phyloP scores from a whole-genome alignment of 352 stramenopile species.

The Phytophthora brassicae region DNA sequence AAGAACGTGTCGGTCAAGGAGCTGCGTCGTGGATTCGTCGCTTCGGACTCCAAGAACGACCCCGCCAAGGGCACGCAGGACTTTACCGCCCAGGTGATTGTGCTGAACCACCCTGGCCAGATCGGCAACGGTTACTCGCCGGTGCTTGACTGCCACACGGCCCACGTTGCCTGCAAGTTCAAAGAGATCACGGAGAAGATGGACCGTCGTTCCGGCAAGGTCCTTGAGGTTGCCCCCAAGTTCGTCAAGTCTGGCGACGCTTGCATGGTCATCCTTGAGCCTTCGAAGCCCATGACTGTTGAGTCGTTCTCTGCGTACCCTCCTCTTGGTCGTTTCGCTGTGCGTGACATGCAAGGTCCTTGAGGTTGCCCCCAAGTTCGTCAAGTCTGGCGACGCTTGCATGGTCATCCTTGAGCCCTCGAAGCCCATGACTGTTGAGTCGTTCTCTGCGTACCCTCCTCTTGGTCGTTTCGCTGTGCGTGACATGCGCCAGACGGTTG shows the following conservation, averaged over 20 bases:
- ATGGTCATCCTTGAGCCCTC: slow-evolving; percentile 94
- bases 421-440: slow-evolving; percentile 95
- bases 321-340: slow-evolving; percentile 93
- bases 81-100: slow-evolving; percentile 96
- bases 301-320: slow-evolving; percentile 98
- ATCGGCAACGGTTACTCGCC: slow-evolving; percentile 94
- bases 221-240: slow-evolving; percentile 93
- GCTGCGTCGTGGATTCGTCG: slow-evolving; percentile 93
- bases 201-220: slow-evolving; percentile 94
- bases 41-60: slow-evolving; percentile 93
- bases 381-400: slow-evolving; percentile 96
- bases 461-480: slow-evolving; percentile 96
- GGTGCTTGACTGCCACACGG: slow-evolving; percentile 97
- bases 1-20: slow-evolving; percentile 96
- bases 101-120: slow-evolving; percentile 95
- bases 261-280: slow-evolving; percentile 94
- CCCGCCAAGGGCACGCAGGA: slow-evolving; percentile 77
- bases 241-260: slow-evolving; percentile 96
- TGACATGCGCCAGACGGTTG: slow-evolving; percentile 97
- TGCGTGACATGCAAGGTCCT: slow-evolving; percentile 98
- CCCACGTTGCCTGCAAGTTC: slow-evolving; percentile 96
- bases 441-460: slow-evolving; percentile 96
- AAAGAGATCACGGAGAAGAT: slow-evolving; percentile 95
- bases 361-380: slow-evolving; percentile 93
- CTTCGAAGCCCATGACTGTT: slow-evolving; percentile 94